Evolutionary conservation across 805 yeast species (phyloP).

Genomic region (Helenozyma baotianmanensis): DNA sequence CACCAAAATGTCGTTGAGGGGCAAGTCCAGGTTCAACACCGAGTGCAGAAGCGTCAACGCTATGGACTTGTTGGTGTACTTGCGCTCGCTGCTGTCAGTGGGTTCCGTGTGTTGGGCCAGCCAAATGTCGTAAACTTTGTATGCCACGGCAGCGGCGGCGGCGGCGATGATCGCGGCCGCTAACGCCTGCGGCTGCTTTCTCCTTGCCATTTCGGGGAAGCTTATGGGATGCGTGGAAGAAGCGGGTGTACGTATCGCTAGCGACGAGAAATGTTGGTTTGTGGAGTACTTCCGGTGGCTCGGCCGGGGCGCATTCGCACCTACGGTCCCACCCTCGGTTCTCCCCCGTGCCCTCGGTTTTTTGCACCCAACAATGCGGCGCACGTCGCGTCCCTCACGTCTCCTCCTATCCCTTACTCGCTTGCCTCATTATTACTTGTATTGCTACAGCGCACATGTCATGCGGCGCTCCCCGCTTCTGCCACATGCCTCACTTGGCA

Average conservation of each 20-base stretch:
- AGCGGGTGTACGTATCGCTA: neutral
- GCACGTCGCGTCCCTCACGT: no score
- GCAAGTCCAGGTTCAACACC: slow-evolving; percentile 32
- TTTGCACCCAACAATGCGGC: no score
- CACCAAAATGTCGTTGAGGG: slow-evolving; percentile 34
- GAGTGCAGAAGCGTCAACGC: slow-evolving; percentile 41
- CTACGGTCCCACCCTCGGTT: neutral
- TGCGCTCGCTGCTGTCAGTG: neutral
- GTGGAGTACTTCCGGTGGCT: neutral
- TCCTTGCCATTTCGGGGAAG: slow-evolving; percentile 10
- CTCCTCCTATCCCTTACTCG: no score
- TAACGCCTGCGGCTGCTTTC: slow-evolving; percentile 26
- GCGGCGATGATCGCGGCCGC: slow-evolving; percentile 34
- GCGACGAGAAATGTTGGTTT: neutral
- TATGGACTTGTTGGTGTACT: slow-evolving; percentile 29
- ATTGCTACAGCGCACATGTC: no score
- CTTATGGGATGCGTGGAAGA: neutral
- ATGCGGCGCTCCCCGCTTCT: no score
- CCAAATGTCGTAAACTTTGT: slow-evolving; percentile 26
- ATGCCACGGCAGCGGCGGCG: slow-evolving; percentile 29
- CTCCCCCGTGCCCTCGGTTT: neutral
- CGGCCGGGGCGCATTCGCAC: neutral
- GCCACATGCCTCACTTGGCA: neutral
- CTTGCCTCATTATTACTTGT: no score
- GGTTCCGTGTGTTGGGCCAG: slow-evolving; percentile 1